phyloP scores from a whole-genome alignment of 495 filamentous ascomycete species.

The Trichoderma orchidacearum region DNA sequence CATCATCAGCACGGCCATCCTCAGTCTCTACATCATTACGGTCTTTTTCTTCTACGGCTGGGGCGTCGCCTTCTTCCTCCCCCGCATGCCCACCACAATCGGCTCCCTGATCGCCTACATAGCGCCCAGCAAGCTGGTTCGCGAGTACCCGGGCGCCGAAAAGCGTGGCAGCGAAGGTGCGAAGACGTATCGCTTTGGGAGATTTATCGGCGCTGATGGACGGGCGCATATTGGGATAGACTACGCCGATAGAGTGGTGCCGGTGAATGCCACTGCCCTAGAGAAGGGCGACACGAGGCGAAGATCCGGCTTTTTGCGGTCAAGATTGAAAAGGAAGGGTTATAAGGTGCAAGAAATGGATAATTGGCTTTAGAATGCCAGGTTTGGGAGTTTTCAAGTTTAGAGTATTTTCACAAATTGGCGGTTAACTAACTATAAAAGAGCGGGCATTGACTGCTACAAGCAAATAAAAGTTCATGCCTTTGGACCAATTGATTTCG shows the following conservation, averaged over 20 bases:
- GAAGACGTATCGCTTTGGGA: conserved; percentile 23
- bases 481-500: too few species aligned
- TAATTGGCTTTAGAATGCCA: too few species aligned
- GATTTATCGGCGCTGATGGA: conserved; percentile 27
- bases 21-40: conserved; percentile 20
- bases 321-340: too few species aligned
- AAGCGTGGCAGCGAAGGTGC: too few species aligned
- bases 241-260: conserved; percentile 17
- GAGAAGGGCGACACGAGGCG: not conserved
- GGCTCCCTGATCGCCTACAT: conserved; percentile 21
- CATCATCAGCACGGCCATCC: conserved; percentile 13
- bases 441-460: too few species aligned
- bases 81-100: conserved; percentile 25
- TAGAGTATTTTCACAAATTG: too few species aligned
- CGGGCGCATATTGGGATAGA: conserved; percentile 30
- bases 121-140: conserved; percentile 8
- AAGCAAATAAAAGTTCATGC: too few species aligned
- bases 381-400: too few species aligned
- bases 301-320: not conserved
- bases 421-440: too few species aligned
- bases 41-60: conserved; percentile 17
- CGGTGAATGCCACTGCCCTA: conserved; percentile 6
- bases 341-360: too few species aligned
- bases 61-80: conserved; percentile 15
- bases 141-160: not conserved